These are phyloP conservation scores for Dentipellis sp. DNA, from an alignment of 768 basidiomycete genomes.

Conservation along the genomic window DNA sequence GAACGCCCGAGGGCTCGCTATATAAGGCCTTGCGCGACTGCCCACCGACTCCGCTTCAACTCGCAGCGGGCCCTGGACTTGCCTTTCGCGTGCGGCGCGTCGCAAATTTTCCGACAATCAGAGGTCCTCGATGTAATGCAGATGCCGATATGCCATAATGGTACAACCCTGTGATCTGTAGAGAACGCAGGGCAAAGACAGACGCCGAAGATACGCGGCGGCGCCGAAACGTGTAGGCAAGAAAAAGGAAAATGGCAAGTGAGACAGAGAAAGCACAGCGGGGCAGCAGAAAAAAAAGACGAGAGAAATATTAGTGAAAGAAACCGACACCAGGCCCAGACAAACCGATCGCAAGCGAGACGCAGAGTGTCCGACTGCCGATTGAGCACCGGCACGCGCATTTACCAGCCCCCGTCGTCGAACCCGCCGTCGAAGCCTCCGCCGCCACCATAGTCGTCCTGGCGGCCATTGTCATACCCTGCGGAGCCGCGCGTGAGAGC, in stretches of 20 bases:
- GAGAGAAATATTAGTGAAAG: neutral
- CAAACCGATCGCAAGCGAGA: constrained; percentile 4
- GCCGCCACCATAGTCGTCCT: constrained; percentile 2
- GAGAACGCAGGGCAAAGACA: constrained; percentile 6
- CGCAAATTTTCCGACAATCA: neutral
- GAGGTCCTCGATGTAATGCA: neutral
- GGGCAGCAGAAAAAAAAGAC: neutral
- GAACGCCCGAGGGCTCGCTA: too few species aligned
- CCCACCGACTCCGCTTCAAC: neutral
- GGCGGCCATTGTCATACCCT: constrained; percentile 25
- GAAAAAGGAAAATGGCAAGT: neutral
- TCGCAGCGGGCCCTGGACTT: neutral
- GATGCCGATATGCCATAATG: neutral
- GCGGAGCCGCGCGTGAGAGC: constrained; percentile 4
- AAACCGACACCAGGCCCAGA: neutral
- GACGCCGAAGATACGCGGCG: neutral
- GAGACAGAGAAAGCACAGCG: neutral
- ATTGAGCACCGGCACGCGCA: neutral
- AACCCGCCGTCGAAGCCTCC: constrained; percentile 6
- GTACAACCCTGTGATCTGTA: constrained; percentile 15
- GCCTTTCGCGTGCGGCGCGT: neutral
- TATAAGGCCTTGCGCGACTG: neutral
- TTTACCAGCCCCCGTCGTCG: constrained; percentile 17
- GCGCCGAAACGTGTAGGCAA: neutral
- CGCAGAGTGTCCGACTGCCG: too few species aligned